These are phyloP conservation scores for Linnemannia hyalina DNA, from an alignment of 192 early-diverging fungal genomes.

Conservation along the genomic window DNA sequence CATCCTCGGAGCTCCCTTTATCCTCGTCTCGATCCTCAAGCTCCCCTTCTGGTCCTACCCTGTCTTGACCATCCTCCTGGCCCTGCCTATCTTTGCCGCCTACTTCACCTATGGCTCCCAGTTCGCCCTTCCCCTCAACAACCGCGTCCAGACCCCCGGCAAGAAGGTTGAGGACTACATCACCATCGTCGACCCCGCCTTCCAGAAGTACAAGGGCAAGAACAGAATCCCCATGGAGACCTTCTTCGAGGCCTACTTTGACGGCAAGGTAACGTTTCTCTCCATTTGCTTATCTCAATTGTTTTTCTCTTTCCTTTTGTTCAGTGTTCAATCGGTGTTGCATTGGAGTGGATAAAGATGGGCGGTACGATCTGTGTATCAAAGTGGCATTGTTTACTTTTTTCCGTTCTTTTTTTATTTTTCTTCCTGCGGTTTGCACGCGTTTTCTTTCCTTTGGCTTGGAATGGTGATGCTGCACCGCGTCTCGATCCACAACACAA, in stretches of 20 bases:
- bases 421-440: background rate
- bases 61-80: constrained; percentile 70
- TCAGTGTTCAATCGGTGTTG: background rate
- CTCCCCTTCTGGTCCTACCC: constrained; percentile 72
- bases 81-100: constrained; percentile 80
- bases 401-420: background rate
- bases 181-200: constrained; percentile 84
- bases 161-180: constrained; percentile 90
- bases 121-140: constrained; percentile 72
- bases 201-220: constrained; percentile 78
- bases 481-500: background rate
- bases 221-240: constrained; percentile 98
- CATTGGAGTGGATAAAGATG: background rate
- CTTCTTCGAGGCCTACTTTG: constrained; percentile 98
- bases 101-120: constrained; percentile 77
- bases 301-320: background rate
- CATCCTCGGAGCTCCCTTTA: constrained; percentile 74
- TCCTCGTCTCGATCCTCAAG: constrained; percentile 74
- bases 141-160: constrained; percentile 82
- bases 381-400: background rate
- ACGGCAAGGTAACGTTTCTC: constrained; percentile 65
- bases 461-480: background rate
- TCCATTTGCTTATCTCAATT: background rate
- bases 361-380: background rate
- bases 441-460: background rate